Conservation (phyloP, 2,329 filamentous ascomycete genomes). For the Graphiopsis chlorocephala region DNA sequence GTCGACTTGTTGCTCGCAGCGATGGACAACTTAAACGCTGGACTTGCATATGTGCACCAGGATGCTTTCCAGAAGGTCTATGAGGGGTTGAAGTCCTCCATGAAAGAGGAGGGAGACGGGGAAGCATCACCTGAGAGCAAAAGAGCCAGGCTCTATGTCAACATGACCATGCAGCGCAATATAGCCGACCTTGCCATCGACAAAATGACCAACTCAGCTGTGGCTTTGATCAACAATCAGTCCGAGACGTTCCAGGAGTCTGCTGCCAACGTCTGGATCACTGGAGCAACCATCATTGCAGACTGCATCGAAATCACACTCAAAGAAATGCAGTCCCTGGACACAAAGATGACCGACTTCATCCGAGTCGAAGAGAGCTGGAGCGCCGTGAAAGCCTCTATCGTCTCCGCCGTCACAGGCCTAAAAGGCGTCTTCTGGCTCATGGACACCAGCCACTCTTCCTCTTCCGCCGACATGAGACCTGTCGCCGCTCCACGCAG, state of each 20-base stretch:
- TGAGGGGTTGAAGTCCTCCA: slow-evolving; percentile 39
- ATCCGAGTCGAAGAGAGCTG: slow-evolving; percentile 47
- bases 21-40: slow-evolving; percentile 46
- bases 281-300: slow-evolving; percentile 44
- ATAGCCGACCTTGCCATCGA: slow-evolving; percentile 48
- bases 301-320: slow-evolving; percentile 45
- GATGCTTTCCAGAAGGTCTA: slow-evolving; percentile 48
- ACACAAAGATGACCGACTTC: slow-evolving; percentile 43
- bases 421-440: slow-evolving; percentile 47
- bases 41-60: slow-evolving; percentile 46
- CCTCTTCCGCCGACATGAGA: slow-evolving; percentile 15
- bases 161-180: slow-evolving; percentile 44
- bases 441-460: slow-evolving; percentile 34
- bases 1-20: slow-evolving; percentile 44
- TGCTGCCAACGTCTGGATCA: slow-evolving; percentile 45
- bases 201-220: slow-evolving; percentile 45
- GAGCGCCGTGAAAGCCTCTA: slow-evolving; percentile 42
- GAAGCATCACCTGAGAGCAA: slow-evolving; percentile 30
- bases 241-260: slow-evolving; percentile 40
- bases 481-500: slow-evolving; percentile 22
- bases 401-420: slow-evolving; percentile 41
- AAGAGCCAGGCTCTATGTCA: slow-evolving; percentile 41
- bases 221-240: slow-evolving; percentile 44
- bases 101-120: slow-evolving; percentile 25
- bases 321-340: slow-evolving; percentile 40